phyloP scores from a whole-genome alignment of 1,284 basidiomycete genomes.

The Malassezia caprae region DNA sequence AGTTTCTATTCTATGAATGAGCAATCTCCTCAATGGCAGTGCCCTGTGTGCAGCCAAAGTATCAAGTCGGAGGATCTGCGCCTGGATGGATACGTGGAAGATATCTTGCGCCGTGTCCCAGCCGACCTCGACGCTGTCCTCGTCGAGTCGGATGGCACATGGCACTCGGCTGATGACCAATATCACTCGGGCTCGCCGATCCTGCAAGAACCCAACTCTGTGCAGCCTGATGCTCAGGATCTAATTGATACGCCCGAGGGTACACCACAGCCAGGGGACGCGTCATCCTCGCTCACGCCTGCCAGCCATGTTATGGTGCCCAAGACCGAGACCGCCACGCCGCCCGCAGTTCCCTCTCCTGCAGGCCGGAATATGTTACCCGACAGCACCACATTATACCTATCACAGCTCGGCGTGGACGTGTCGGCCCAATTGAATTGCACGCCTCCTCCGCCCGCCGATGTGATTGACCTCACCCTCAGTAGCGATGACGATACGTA shows the following conservation, averaged over 20 bases:
- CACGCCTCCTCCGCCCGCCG: not conserved
- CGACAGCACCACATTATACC: not conserved
- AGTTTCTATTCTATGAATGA: slow-evolving; percentile 94
- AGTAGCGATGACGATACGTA: slow-evolving; percentile 14
- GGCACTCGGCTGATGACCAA: slow-evolving; percentile 82
- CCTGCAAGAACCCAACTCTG: not conserved
- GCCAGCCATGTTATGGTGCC: not conserved
- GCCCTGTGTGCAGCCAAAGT: slow-evolving; percentile 81
- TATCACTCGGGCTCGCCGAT: slow-evolving; percentile 46
- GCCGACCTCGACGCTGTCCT: slow-evolving; percentile 79
- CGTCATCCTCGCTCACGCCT: not conserved
- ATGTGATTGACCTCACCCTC: slow-evolving; percentile 21
- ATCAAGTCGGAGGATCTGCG: slow-evolving; percentile 72
- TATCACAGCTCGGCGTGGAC: not conserved
- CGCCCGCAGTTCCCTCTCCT: not conserved
- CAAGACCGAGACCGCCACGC: slow-evolving; percentile 2
- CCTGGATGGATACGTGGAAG: slow-evolving; percentile 72
- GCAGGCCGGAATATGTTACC: not conserved
- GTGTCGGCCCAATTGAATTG: not conserved
- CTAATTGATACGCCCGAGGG: not conserved
- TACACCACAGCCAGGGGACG: not conserved
- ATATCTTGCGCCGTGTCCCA: slow-evolving; percentile 65
- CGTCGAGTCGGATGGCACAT: slow-evolving; percentile 84
- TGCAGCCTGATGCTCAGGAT: not conserved
- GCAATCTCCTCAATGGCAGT: slow-evolving; percentile 88